phyloP scores from a whole-genome alignment of 768 basidiomycete genomes.

The Amanita polypyramis region DNA sequence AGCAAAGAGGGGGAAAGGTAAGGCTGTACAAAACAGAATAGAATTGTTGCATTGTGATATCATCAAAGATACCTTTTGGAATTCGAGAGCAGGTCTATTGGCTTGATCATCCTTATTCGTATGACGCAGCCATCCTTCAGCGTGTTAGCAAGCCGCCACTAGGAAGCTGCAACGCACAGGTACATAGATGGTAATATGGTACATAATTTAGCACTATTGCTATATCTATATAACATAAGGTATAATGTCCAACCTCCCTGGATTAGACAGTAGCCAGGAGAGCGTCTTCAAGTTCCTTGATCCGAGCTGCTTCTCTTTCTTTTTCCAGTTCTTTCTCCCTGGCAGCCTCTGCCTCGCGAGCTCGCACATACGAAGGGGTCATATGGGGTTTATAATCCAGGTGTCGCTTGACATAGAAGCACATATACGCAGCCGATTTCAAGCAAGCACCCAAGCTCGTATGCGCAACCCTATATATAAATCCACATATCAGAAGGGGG shows the following conservation, averaged over 20 bases:
- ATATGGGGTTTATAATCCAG: slow-evolving; percentile 71
- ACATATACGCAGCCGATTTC: slow-evolving; percentile 80
- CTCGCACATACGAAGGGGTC: slow-evolving; percentile 56
- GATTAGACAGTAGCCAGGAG: slow-evolving; percentile 37
- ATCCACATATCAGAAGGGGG: not conserved
- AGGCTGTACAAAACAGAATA: slow-evolving; percentile 27
- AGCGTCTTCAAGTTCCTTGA: slow-evolving; percentile 59
- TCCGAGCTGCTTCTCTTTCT: slow-evolving; percentile 38
- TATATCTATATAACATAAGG: not conserved
- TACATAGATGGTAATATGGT: not conserved
- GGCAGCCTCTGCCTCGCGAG: slow-evolving; percentile 56
- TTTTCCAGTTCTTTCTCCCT: slow-evolving; percentile 47
- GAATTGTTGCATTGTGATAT: slow-evolving; percentile 73
- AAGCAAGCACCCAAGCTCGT: slow-evolving; percentile 62
- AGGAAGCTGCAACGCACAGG: too few relatives aligned
- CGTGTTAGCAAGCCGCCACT: not conserved
- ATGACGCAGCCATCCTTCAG: not conserved
- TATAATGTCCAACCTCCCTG: not conserved
- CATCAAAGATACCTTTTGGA: slow-evolving; percentile 78
- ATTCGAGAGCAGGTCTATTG: slow-evolving; percentile 43
- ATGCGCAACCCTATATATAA: slow-evolving; percentile 50
- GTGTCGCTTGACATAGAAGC: slow-evolving; percentile 87
- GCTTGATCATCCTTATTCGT: slow-evolving; percentile 16
- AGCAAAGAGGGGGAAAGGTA: slow-evolving; percentile 10
- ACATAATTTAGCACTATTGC: not conserved